phyloP scores from a whole-genome alignment of 371 early-diverging fungal genomes.

The Rhizomucor miehei region DNA sequence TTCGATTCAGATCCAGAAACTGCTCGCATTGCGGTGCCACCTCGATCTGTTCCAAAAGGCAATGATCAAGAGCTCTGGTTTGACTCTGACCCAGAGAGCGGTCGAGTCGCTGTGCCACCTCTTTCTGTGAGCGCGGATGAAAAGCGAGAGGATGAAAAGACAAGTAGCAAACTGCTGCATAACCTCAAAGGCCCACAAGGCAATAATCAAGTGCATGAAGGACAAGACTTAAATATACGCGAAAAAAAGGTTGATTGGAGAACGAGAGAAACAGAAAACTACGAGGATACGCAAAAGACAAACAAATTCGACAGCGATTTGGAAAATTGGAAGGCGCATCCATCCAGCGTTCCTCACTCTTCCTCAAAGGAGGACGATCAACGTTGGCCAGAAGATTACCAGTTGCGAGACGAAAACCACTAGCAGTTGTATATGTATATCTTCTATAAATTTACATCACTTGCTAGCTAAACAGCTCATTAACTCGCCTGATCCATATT shows the following conservation, averaged over 20 bases:
- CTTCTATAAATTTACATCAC: too few species aligned
- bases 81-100: neutral
- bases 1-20: conserved; percentile 9
- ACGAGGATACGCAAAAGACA: neutral
- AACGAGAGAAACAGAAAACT: neutral
- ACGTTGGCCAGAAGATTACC: too few species aligned
- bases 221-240: neutral
- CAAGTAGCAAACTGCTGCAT: neutral
- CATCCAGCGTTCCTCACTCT: too few species aligned
- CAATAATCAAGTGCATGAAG: neutral
- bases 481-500: too few species aligned
- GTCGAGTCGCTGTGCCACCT: neutral
- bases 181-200: neutral
- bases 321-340: conserved; percentile 7
- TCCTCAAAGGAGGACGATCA: too few species aligned
- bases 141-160: neutral
- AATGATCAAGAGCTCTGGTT: neutral
- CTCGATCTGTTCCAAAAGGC: conserved; percentile 1
- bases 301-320: conserved; percentile 11
- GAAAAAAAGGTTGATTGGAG: neutral
- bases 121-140: neutral
- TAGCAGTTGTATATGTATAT: too few species aligned
- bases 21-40: conserved; percentile 5
- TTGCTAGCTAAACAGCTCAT: too few species aligned
- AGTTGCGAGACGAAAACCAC: too few species aligned